Evolutionary conservation across 139 green algal species (phyloP).

Genomic region (Chlorella ohadii): DNA sequence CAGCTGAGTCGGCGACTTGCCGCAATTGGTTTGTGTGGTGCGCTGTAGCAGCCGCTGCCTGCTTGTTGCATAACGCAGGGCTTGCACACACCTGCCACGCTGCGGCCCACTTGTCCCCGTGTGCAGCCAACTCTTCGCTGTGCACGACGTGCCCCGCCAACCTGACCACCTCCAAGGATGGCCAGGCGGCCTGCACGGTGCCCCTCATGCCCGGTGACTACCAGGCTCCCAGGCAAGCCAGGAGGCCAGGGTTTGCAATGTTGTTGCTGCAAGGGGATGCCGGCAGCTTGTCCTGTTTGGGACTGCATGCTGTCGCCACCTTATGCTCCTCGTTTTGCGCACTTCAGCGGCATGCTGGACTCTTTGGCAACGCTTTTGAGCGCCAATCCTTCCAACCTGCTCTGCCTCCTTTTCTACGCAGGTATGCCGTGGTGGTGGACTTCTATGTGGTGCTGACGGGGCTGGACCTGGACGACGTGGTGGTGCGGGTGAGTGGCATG

Average conservation of each 20-base stretch:
- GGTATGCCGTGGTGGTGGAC: slow-evolving; percentile 64
- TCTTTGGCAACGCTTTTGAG: too few relatives aligned
- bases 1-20: too few relatives aligned
- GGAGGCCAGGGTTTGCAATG: neutral
- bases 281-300: too few relatives aligned
- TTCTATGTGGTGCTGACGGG: slow-evolving; percentile 58
- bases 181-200: slow-evolving; percentile 38
- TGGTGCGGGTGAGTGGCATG: slow-evolving; percentile 38
- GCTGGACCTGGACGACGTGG: slow-evolving; percentile 51
- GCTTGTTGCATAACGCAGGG: too few relatives aligned
- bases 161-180: slow-evolving; percentile 54
- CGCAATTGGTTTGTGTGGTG: too few relatives aligned
- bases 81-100: too few relatives aligned
- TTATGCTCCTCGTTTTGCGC: too few relatives aligned
- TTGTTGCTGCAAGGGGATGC: neutral
- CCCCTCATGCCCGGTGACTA: slow-evolving; percentile 14
- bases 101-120: too few relatives aligned
- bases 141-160: slow-evolving; percentile 57
- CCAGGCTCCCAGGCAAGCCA: slow-evolving; percentile 1
- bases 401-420: neutral
- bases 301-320: too few relatives aligned
- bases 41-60: too few relatives aligned
- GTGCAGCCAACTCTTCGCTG: slow-evolving; percentile 29
- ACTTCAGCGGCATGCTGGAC: too few relatives aligned
- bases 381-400: neutral